Base-by-base conservation (phyloP, 495 filamentous ascomycete genomes). In the Monascus purpureus region DNA sequence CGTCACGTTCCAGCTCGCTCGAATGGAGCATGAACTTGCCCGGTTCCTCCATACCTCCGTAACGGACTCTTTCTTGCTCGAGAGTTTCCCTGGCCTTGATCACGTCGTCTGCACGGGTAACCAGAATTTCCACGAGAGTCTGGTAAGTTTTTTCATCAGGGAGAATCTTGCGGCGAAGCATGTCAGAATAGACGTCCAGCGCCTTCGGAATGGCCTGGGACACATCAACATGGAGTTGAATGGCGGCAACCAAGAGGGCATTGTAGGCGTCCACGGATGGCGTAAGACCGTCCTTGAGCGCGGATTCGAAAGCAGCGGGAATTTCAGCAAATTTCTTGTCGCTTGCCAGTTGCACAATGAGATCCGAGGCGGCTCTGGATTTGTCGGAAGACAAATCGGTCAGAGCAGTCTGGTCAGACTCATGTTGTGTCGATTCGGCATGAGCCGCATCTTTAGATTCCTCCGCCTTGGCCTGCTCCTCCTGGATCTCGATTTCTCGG, bases 151-250 rank as follows among this genome's bases (percentile, higher is more conserved):
- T 68, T 36, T 77, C 74, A 46, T 92, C 77, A 11, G 88, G 88
- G 16, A 67, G 55, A 25, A 95, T 76, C 44, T 77, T 78, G 29
- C 86, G 80, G 38, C 80, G 71, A 41, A 93, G 77, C 88, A 97
- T 93, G 51, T 95, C 84, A 25, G 84, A 79, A 60, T 96, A 96
- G 36, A 96, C 79, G 65, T 87, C 85, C 29, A 96, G 70, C 4
- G 82, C 86, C 58, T 93, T 93, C 28, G 82, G 73, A 15, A 93
- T 77, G 7, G 85, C 69, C 56, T 85, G 81, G 30, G 77, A 73
- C 47, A 75, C 75, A 45, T 82, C 72, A 4, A 62, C 61, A 29
- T 65, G 57, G 13, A 93, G 65, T 37, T 80, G 61, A 37, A 92
- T 74, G 14, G 83, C 86, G 17, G 92, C 83, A 42, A 75, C 65